A percentile compares a stretch with the other conserved stretches of the same genome.
Conservation (phyloP, 192 early-diverging fungal genomes). For the Mortierella alpina region DNA sequence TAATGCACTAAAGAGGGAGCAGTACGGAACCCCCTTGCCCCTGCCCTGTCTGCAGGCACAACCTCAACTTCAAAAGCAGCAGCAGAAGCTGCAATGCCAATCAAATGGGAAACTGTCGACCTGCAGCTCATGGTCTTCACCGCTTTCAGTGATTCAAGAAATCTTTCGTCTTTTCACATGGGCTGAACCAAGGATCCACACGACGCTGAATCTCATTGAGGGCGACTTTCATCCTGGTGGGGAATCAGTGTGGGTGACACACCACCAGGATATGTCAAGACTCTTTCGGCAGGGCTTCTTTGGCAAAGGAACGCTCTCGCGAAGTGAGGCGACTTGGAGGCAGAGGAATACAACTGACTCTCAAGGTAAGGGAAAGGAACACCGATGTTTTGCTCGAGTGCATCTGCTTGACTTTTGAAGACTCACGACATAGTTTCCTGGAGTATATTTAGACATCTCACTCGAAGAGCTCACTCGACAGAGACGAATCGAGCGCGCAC, state of each 20-base stretch:
- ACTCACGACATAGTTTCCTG: too few species aligned
- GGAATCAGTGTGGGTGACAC: conserved; percentile 34
- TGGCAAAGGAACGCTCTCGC: conserved; percentile 82
- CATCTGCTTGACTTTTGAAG: neutral
- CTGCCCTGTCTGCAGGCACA: conserved; percentile 17
- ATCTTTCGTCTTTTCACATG: neutral
- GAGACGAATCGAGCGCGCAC: conserved; percentile 42
- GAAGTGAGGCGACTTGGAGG: conserved; percentile 84
- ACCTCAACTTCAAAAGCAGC: neutral
- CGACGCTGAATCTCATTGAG: conserved; percentile 8
- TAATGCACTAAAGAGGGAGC: conserved; percentile 17
- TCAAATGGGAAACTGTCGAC: conserved; percentile 12
- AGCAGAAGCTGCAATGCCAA: neutral
- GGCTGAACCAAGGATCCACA: neutral
- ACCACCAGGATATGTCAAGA: conserved; percentile 32
- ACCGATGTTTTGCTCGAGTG: neutral
- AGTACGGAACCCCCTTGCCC: conserved; percentile 31
- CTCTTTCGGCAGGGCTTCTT: conserved; percentile 77
- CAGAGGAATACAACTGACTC: conserved; percentile 30
- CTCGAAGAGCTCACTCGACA: conserved; percentile 57
- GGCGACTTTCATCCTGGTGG: conserved; percentile 32
- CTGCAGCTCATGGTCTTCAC: neutral
- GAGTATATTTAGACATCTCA: neutral
- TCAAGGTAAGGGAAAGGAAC: conserved; percentile 14
- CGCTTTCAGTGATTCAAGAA: neutral